phyloP scores from a whole-genome alignment of 768 basidiomycete species.

The Lanmaoa pseudosensibilis region DNA sequence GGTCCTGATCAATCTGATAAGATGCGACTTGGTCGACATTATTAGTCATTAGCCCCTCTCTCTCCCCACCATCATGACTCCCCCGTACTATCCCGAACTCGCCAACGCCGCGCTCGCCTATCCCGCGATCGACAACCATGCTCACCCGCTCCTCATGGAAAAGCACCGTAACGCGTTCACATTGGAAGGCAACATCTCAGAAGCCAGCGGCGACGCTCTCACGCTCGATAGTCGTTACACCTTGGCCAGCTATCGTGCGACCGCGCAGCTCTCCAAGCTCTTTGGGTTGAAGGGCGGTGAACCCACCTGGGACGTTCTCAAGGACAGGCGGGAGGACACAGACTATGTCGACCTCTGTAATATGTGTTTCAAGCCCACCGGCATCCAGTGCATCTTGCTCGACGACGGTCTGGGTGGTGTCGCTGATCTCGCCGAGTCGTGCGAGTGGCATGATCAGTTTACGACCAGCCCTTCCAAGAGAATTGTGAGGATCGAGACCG shows the following conservation, averaged over 20 bases:
- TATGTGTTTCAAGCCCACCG: conserved; percentile 50
- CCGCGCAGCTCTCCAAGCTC: conserved; percentile 51
- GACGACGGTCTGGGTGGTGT: conserved; percentile 68
- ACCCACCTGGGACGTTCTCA: conserved; percentile 60
- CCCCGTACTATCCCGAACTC: conserved; percentile 20
- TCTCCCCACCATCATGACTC: conserved; percentile 6
- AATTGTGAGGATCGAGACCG: conserved; percentile 66
- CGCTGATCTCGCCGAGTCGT: conserved; percentile 47
- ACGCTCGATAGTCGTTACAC: conserved; percentile 52
- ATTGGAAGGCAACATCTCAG: conserved; percentile 66
- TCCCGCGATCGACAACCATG: conserved; percentile 78
- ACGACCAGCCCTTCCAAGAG: conserved; percentile 53
- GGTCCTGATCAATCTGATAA: conserved; percentile 17
- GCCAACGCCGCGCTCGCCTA: conserved; percentile 26
- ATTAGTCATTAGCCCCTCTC: conserved; percentile 9
- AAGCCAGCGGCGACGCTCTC: conserved; percentile 57
- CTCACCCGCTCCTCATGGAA: conserved; percentile 63
- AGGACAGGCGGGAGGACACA: conserved; percentile 41
- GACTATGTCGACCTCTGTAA: conserved; percentile 61
- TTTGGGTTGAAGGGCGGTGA: conserved; percentile 39
- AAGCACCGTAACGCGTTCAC: conserved; percentile 46
- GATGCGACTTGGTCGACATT: neutral
- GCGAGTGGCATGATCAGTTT: conserved; percentile 63
- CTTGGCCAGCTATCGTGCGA: conserved; percentile 59
- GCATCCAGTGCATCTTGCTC: conserved; percentile 68